These are phyloP conservation scores for Zizania palustris DNA, from an alignment of 202 grass and related monocot genomes.

Conservation along the genomic window DNA sequence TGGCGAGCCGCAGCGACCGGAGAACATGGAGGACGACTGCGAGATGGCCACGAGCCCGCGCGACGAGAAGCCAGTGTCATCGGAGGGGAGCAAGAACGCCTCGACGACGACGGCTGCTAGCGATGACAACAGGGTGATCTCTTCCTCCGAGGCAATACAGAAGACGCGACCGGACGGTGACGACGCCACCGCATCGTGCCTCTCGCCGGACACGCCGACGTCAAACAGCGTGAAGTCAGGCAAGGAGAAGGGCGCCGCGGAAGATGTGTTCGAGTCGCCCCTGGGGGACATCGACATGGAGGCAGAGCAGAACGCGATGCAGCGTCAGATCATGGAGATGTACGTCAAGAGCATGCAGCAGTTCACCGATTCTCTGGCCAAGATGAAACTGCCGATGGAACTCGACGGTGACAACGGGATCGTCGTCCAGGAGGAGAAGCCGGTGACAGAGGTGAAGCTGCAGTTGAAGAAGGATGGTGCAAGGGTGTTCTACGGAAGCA, in stretches of 20 bases:
- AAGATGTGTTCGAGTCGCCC: conserved; percentile 57
- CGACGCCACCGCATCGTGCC: conserved; percentile 4
- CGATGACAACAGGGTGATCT: conserved; percentile 57
- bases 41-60: conserved; percentile 53
- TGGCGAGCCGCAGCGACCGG: not conserved
- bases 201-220: conserved; percentile 60
- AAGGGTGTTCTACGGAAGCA: conserved; percentile 94
- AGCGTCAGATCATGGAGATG: conserved; percentile 97
- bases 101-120: conserved; percentile 63
- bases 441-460: conserved; percentile 33
- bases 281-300: conserved; percentile 55
- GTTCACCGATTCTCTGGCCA: conserved; percentile 74
- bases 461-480: conserved; percentile 72
- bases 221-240: conserved; percentile 38
- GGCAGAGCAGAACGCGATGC: conserved; percentile 80
- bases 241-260: conserved; percentile 31
- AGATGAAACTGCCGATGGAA: conserved; percentile 78
- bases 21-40: conserved; percentile 40
- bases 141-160: not conserved
- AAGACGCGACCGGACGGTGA: not conserved
- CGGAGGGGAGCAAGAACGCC: conserved; percentile 52
- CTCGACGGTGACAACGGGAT: conserved; percentile 40
- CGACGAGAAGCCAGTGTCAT: conserved; percentile 29
- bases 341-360: conserved; percentile 96
- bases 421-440: conserved; percentile 47